Base-by-base conservation (phyloP, 2,329 filamentous ascomycete species). In the Corniculantispora saksenae region DNA sequence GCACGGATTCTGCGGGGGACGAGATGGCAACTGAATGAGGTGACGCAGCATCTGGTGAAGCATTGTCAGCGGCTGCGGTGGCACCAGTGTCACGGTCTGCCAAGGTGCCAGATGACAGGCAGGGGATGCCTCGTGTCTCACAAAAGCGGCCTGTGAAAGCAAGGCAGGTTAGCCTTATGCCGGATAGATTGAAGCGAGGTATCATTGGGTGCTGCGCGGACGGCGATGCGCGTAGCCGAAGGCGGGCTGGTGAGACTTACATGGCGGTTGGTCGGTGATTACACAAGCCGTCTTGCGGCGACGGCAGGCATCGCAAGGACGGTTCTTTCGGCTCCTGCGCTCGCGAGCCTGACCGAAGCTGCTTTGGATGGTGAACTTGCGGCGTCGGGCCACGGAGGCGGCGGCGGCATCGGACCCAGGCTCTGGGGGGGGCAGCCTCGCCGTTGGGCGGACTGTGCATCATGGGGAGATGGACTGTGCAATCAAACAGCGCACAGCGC, bases 231-330 rank as follows among this genome's bases (percentile, higher is more conserved):
- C 25, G 12, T 45, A 32, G 53, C 32, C 32, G 27, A 27, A 43
- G 21, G 32, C 47, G 19, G 27, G 25, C 32, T 32, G 32, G 32
- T 32, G 17, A 35, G 47, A 61, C 79, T 72, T 74, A 82, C 81
- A 82, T 65, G 80, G 81, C 59, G 80, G 80, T 65, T 76, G 72
- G 13, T 73, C 73, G 35, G 78, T 75, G 63, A 83, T 82, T 9
- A 82, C 76, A 69, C 80, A 82, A n/a, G 79, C 81, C 50, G 80
- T 81, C 72, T 82, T 82, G 21, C 81, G 74, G 55, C 73, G 73
- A 10, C 80, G 78, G 67, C 81, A 82, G 13, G 76, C 74, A 70
- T 82, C 81, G 66, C 81, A 83, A 2, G 81, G 81, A 29, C 79
- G 75, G 64, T 79, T 80, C 71, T 82, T 82, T 65, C 80, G 77